phyloP scores from a whole-genome alignment of 805 yeast genomes.

The Groenewaldozyma salmanticensis region DNA sequence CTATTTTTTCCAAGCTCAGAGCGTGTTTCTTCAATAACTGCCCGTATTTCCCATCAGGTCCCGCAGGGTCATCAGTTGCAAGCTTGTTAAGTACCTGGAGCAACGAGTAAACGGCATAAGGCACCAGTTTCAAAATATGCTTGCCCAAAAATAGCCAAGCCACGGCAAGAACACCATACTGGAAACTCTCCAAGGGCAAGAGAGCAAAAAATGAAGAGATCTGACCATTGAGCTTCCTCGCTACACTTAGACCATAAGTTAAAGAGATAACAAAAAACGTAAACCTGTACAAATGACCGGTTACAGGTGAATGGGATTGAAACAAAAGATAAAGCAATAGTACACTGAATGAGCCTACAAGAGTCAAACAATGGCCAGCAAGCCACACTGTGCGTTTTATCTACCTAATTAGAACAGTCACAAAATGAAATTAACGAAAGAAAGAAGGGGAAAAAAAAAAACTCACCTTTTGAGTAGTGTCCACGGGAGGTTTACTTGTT shows the following conservation, averaged over 20 bases:
- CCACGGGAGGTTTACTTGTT: too few species aligned
- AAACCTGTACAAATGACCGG: constrained; percentile 20
- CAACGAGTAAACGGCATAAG: constrained; percentile 61
- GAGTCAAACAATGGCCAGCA: constrained; percentile 9
- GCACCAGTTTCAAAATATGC: constrained; percentile 52
- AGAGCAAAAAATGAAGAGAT: constrained; percentile 55
- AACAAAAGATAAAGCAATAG: constrained; percentile 16
- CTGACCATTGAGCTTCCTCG: constrained; percentile 42
- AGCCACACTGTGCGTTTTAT: background rate
- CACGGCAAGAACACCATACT: constrained; percentile 46
- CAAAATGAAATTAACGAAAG: too few species aligned
- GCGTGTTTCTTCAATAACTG: constrained; percentile 6
- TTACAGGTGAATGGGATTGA: constrained; percentile 16
- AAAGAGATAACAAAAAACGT: constrained; percentile 15
- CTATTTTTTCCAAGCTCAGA: constrained; percentile 6
- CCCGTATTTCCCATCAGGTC: constrained; percentile 3
- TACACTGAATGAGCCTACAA: constrained; percentile 9
- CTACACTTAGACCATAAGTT: constrained; percentile 20
- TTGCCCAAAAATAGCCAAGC: constrained; percentile 51
- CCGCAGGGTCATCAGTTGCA: constrained; percentile 8
- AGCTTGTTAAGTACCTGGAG: constrained; percentile 67
- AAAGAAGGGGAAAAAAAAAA: too few species aligned
- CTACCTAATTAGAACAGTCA: too few species aligned
- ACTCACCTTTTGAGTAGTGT: too few species aligned
- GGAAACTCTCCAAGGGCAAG: constrained; percentile 69